These are phyloP conservation scores for Grigorovia humatica DNA, from an alignment of 805 yeast genomes.

Conservation along the genomic window DNA sequence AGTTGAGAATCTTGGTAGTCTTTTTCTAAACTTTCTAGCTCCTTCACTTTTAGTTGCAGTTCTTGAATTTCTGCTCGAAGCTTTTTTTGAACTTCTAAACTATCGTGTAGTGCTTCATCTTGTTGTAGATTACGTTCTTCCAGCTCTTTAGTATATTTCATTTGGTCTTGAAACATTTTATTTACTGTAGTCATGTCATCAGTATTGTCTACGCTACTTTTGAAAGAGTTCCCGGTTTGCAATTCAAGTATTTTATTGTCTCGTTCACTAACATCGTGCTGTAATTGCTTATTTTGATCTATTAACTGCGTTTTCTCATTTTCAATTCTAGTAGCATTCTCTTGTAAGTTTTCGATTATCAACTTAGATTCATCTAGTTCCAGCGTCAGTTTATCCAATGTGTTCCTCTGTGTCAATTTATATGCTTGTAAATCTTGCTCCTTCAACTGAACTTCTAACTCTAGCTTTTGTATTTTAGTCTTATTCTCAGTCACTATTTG, in stretches of 20 bases:
- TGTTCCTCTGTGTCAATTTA: conserved; percentile 26
- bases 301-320: conserved; percentile 17
- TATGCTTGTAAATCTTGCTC: conserved; percentile 30
- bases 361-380: conserved; percentile 10
- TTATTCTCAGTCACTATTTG: not conserved
- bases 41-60: conserved; percentile 33
- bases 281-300: conserved; percentile 16
- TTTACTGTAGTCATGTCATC: conserved; percentile 28
- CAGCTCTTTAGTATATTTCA: conserved; percentile 35
- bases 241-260: conserved; percentile 22
- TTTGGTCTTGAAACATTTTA: conserved; percentile 33
- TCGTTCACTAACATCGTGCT: conserved; percentile 14
- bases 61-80: conserved; percentile 21
- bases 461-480: conserved; percentile 8
- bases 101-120: conserved; percentile 37
- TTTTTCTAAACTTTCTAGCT: conserved; percentile 35
- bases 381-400: conserved; percentile 9
- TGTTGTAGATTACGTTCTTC: conserved; percentile 47
- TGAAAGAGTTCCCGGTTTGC: conserved; percentile 21
- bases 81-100: conserved; percentile 16
- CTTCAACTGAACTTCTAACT: conserved; percentile 1
- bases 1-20: conserved; percentile 39
- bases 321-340: conserved; percentile 16
- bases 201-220: conserved; percentile 25
- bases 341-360: conserved; percentile 13